phyloP scores from a whole-genome alignment of 345 rosid genomes.

The Acer yangbiense region DNA sequence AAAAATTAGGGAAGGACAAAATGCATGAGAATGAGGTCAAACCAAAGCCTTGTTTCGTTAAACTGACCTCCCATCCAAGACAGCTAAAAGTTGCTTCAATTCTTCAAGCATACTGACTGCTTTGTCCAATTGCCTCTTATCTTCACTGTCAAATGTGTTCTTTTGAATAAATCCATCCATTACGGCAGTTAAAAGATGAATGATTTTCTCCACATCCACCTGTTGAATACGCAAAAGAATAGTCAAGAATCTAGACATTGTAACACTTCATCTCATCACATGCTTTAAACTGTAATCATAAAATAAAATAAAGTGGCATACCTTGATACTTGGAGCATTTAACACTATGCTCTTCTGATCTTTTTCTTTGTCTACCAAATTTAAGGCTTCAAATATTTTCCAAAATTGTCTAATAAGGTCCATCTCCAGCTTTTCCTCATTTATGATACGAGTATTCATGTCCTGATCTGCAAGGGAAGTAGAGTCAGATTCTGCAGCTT shows the following conservation, averaged over 20 bases:
- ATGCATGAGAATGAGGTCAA: too few species aligned
- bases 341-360: not conserved
- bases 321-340: conserved; percentile 7
- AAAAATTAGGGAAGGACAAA: too few species aligned
- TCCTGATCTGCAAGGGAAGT: not conserved
- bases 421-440: too few species aligned
- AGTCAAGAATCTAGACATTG: not conserved
- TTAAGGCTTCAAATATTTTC: conserved; percentile 14
- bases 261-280: too few species aligned
- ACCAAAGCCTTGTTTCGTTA: too few species aligned
- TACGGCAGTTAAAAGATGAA: conserved; percentile 13
- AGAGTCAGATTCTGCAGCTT: not conserved
- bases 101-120: too few species aligned
- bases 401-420: not conserved
- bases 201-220: conserved; percentile 15
- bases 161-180: not conserved
- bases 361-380: not conserved
- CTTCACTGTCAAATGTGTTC: not conserved
- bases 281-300: too few species aligned
- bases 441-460: not conserved
- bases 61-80: too few species aligned
- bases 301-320: not conserved
- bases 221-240: not conserved
- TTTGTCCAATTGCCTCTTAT: not conserved
- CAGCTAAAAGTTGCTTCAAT: too few species aligned